These are phyloP conservation scores for Polychaeton citri DNA, from an alignment of 2,329 filamentous ascomycete genomes.

Conservation along the genomic window DNA sequence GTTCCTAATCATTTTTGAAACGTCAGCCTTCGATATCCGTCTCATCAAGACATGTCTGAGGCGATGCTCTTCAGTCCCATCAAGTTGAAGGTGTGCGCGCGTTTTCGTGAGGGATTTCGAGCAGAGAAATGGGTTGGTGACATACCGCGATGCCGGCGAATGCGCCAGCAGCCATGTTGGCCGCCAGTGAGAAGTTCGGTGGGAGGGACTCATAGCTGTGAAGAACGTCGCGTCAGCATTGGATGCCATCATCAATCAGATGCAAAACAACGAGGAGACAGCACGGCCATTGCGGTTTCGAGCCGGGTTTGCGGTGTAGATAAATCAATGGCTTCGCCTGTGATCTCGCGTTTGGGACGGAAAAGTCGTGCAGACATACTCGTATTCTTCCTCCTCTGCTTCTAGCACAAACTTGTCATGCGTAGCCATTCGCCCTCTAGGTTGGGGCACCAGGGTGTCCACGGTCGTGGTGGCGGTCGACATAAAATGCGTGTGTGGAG, in stretches of 20 bases:
- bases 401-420: slow-evolving; percentile 17
- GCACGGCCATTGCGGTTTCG: neutral
- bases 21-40: too few species aligned
- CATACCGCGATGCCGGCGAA: slow-evolving; percentile 91
- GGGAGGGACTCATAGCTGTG: slow-evolving; percentile 79
- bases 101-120: too few species aligned
- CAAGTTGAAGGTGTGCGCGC: too few species aligned
- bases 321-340: too few species aligned
- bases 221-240: neutral
- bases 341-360: too few species aligned
- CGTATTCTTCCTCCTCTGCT: slow-evolving; percentile 22
- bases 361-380: too few species aligned
- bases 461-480: slow-evolving; percentile 5
- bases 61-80: too few species aligned
- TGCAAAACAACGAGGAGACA: neutral
- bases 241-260: neutral
- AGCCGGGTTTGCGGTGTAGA: too few species aligned
- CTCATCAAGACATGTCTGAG: too few species aligned
- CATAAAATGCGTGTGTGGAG: slow-evolving; percentile 3
- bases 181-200: slow-evolving; percentile 81
- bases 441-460: slow-evolving; percentile 8
- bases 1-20: slow-evolving; percentile 75
- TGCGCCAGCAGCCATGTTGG: slow-evolving; percentile 92
- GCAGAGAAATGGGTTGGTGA: slow-evolving; percentile 6
- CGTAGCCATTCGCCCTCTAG: slow-evolving; percentile 12